These are phyloP conservation scores for Aspergillus tamarii DNA, from an alignment of 2,329 filamentous ascomycete genomes.

Conservation along the genomic window DNA sequence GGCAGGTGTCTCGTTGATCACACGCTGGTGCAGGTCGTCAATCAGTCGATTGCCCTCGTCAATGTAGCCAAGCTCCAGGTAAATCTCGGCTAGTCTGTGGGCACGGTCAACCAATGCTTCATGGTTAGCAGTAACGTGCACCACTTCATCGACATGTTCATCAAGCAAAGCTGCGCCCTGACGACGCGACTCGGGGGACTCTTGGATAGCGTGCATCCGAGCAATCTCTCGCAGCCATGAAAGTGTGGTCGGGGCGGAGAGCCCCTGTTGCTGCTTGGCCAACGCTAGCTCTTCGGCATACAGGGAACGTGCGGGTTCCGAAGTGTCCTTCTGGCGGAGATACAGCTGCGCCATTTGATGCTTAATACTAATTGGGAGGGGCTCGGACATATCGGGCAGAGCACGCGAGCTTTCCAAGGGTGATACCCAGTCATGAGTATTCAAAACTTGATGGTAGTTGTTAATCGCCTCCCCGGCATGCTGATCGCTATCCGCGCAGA, in stretches of 20 bases:
- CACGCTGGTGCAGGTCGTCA: conserved; percentile 53
- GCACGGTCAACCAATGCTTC: conserved; percentile 51
- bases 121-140: conserved; percentile 45
- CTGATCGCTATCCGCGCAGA: conserved; percentile 51
- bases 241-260: conserved; percentile 52
- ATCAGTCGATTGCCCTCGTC: conserved; percentile 47
- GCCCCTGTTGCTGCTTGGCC: conserved; percentile 48
- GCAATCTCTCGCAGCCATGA: conserved; percentile 49
- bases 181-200: conserved; percentile 42
- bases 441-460: conserved; percentile 53
- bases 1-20: conserved; percentile 50
- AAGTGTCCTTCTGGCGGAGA: conserved; percentile 42
- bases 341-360: conserved; percentile 56
- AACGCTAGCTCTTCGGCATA: conserved; percentile 50
- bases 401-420: conserved; percentile 32
- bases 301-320: conserved; percentile 42
- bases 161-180: conserved; percentile 47
- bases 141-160: conserved; percentile 46
- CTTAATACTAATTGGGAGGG: conserved; percentile 51
- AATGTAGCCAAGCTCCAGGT: conserved; percentile 47
- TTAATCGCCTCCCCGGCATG: conserved; percentile 50
- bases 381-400: conserved; percentile 39
- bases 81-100: conserved; percentile 51
- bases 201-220: conserved; percentile 45
- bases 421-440: conserved; percentile 41